Percentiles rank a stretch among this genome's conserved stretches.
These are phyloP conservation scores for Erodium chrysanthum DNA, from an alignment of 441 rosid species.

Conservation along the genomic window DNA sequence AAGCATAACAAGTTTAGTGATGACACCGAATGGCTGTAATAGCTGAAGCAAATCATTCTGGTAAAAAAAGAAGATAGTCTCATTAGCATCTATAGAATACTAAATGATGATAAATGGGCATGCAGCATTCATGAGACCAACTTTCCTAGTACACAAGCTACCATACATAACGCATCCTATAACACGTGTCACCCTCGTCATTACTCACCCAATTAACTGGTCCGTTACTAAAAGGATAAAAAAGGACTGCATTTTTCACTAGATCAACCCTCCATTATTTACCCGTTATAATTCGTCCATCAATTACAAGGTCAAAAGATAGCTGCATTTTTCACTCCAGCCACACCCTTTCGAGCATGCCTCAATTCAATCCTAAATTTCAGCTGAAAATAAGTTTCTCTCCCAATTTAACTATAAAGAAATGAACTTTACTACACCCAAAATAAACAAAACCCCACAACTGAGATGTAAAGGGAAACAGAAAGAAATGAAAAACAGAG, in stretches of 20 bases:
- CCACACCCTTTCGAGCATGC: neutral
- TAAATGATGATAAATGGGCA: neutral
- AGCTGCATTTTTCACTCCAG: neutral
- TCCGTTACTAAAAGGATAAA: neutral
- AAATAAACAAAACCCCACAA: neutral
- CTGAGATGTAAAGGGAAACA: neutral
- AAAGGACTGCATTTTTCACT: neutral
- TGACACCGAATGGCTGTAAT: slow-evolving; percentile 93
- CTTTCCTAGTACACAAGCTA: neutral
- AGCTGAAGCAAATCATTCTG: slow-evolving; percentile 97
- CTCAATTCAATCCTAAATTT: neutral
- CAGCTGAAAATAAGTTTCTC: neutral
- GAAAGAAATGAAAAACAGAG: neutral
- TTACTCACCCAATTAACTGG: neutral
- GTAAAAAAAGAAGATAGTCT: slow-evolving; percentile 7
- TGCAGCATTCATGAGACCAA: neutral
- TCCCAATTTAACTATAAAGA: neutral
- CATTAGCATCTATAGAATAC: slow-evolving; percentile 12
- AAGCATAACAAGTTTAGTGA: slow-evolving; percentile 96
- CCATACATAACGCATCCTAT: neutral
- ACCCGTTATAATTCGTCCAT: neutral
- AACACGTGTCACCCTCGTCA: neutral
- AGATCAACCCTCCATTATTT: neutral
- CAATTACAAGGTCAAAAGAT: no score
- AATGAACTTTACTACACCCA: neutral